Evolutionary conservation across 306 rosid species (phyloP).

Genomic region (Myrica gale): DNA sequence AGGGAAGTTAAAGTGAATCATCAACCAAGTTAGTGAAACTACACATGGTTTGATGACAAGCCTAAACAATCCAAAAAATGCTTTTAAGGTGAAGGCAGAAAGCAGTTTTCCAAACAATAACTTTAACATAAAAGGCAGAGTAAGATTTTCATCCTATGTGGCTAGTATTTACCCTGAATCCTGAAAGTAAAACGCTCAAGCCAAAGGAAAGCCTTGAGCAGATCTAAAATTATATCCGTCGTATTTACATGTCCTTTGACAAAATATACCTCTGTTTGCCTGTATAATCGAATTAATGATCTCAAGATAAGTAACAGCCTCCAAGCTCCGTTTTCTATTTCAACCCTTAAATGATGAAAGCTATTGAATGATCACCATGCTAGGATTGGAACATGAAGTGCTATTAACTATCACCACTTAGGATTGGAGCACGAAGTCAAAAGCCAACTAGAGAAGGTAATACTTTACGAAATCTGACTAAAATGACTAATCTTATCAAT

Average conservation of each 20-base stretch:
- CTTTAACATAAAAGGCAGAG: neutral
- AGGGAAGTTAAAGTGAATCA: conserved; percentile 15
- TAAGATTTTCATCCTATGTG: neutral
- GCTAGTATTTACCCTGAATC: too few relatives aligned
- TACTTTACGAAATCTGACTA: neutral
- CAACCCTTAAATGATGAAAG: neutral
- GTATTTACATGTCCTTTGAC: neutral
- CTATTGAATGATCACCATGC: neutral
- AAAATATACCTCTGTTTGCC: neutral
- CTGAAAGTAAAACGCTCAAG: neutral
- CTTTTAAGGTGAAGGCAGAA: conserved; percentile 19
- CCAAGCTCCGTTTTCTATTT: neutral
- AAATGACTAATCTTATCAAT: neutral
- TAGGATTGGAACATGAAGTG: neutral
- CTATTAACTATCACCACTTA: neutral
- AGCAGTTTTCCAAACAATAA: conserved; percentile 10
- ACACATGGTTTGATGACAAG: conserved; percentile 12
- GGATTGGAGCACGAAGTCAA: neutral
- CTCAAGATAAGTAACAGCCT: neutral
- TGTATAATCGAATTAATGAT: conserved; percentile 8
- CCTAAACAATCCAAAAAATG: conserved; percentile 27
- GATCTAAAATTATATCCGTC: neutral
- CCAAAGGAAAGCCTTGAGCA: neutral
- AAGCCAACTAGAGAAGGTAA: neutral
- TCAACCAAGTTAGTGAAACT: conserved; percentile 14